Evolutionary conservation across 2,329 filamentous ascomycete genomes (phyloP), one percentile per base, ranked within the genome.

Genomic region (Pestalotiopsis fici): DNA sequence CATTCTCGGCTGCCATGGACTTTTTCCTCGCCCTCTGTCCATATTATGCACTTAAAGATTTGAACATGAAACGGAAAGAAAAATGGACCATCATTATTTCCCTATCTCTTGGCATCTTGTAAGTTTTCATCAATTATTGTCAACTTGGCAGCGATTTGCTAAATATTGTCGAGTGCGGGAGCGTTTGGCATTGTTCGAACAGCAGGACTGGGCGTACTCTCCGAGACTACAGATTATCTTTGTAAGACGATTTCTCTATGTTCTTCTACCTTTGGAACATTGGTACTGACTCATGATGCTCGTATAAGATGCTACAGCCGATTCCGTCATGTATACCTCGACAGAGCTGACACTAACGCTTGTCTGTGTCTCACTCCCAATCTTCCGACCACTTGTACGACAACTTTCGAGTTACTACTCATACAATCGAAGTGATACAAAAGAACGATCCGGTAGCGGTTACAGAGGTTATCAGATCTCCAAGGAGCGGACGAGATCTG

Each of bases 41-140:
- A 23, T 71, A 68, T 65, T 55, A 63, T 15, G 66, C 70, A 9
- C 66, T 71, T 12, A 68, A 67, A 66, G 67, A 69, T 15, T 28
- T 71, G 21, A 71, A 71, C n/a, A 71, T 71, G 67, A 66, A 65
- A 18, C 69, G 54, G 43, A 67, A 66, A 35, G 70, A 71, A n/a
- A 70, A 69, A 28, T 55, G 65, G 59, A 71, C 67, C 4, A 71
- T 71, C 5, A 69, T 68, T 15, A 54, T 68, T 1, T 69, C 67
- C 11, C 66, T 71, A 7, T 70, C 69, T n/a, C 57, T 71, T 25
- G 70, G 70, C n/a, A 31, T 70, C 23, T 12, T 70, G 70, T 71
- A 68, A 66, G 69, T 56, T n/a, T 21, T 25, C n/a, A 13, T 27
- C 28, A 25, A 18, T 35, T 12, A 12, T 13, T 2, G 21, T 55